Evolutionary conservation across 805 yeast genomes (phyloP).

Genomic region (Candida taoyuanica): DNA sequence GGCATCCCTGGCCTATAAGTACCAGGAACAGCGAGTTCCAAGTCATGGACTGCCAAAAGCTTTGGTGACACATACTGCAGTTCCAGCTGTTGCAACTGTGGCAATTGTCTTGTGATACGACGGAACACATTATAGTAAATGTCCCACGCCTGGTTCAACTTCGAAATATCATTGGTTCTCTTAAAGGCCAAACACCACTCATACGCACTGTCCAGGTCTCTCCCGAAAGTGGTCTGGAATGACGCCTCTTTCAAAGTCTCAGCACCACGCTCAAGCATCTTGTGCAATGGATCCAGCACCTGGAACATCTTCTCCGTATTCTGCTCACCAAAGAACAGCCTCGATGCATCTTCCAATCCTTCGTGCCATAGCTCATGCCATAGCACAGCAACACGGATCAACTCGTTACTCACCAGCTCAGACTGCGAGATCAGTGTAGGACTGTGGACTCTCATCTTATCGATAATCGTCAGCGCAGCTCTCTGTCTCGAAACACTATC

Average conservation of each 20-base stretch:
- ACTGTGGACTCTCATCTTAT: conserved; percentile 87
- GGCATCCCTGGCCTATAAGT: conserved; percentile 85
- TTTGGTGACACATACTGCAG: conserved; percentile 93
- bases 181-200: conserved; percentile 89
- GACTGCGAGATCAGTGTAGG: conserved; percentile 85
- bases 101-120: conserved; percentile 82
- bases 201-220: conserved; percentile 87
- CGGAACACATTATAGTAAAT: conserved; percentile 91
- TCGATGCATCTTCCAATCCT: conserved; percentile 93
- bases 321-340: conserved; percentile 89
- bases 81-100: conserved; percentile 81
- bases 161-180: conserved; percentile 79
- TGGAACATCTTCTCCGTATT: conserved; percentile 93
- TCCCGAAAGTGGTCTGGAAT: conserved; percentile 88
- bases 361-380: conserved; percentile 99
- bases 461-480: conserved; percentile 89
- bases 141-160: conserved; percentile 97
- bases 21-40: conserved; percentile 91
- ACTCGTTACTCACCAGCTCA: conserved; percentile 87
- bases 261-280: conserved; percentile 79
- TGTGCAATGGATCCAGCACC: conserved; percentile 84
- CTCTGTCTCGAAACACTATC: conserved; percentile 85
- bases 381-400: conserved; percentile 88
- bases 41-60: conserved; percentile 66
- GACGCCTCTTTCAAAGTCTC: conserved; percentile 91